A percentile compares a stretch with the other conserved stretches of the same genome.
Evolutionary conservation across 1,139 yeast species (phyloP).

Genomic region (Yamadazyma diddensiae): DNA sequence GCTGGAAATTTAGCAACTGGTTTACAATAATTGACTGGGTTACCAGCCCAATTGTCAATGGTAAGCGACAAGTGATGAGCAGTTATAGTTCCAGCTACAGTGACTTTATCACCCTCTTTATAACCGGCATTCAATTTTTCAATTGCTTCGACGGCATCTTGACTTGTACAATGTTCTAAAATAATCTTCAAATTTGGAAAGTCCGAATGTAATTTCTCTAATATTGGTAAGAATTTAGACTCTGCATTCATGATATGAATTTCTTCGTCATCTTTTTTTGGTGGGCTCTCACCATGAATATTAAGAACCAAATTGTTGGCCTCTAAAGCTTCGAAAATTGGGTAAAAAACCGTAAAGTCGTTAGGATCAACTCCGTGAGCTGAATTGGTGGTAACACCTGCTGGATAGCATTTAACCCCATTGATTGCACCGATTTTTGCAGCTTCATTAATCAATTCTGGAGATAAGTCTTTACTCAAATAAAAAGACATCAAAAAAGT

Average conservation of each 20-base stretch:
- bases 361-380: constrained; percentile 91
- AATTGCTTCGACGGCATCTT: constrained; percentile 79
- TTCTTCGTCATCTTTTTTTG: constrained; percentile 46
- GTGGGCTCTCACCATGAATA: constrained; percentile 94
- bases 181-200: constrained; percentile 88
- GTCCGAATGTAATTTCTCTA: constrained; percentile 69
- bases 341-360: constrained; percentile 84
- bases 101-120: constrained; percentile 39
- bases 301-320: constrained; percentile 73
- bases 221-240: constrained; percentile 88
- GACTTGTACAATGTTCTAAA: constrained; percentile 93
- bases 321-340: constrained; percentile 86
- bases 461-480: constrained; percentile 73
- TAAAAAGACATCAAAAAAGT: constrained; percentile 91
- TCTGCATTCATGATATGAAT: constrained; percentile 94
- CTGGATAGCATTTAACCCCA: constrained; percentile 94
- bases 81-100: constrained; percentile 89
- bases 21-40: constrained; percentile 91
- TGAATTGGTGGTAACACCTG: constrained; percentile 97
- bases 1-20: constrained; percentile 94
- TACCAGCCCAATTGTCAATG: constrained; percentile 95
- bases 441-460: constrained; percentile 78
- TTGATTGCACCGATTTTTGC: constrained; percentile 69
- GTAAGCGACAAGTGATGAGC: constrained; percentile 91
- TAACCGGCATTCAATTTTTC: constrained; percentile 61